Evolutionary conservation across 768 basidiomycete genomes (phyloP).

Genomic region (Pleurotus platypus): DNA sequence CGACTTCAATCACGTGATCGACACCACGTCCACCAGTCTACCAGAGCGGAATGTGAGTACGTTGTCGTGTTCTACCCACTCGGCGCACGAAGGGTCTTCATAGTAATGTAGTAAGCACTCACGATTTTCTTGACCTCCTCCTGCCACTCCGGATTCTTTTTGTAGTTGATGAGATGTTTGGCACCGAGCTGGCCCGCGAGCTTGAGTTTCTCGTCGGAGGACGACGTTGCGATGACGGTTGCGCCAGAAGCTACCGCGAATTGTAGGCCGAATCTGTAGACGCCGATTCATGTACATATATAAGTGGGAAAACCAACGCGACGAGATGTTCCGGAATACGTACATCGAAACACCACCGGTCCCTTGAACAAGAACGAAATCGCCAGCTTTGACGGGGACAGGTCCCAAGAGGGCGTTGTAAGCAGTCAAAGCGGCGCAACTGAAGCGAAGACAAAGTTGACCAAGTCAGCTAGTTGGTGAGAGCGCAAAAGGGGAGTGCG

Average conservation of each 20-base stretch:
- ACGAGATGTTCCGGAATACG: conserved; percentile 7
- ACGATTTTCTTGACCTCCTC: conserved; percentile 43
- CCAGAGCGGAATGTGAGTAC: not conserved
- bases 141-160: conserved; percentile 54
- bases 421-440: conserved; percentile 60
- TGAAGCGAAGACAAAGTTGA: conserved; percentile 12
- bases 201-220: conserved; percentile 60
- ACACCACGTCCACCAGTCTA: conserved; percentile 37
- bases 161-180: conserved; percentile 60
- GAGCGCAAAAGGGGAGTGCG: not conserved
- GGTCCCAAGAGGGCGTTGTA: conserved; percentile 55
- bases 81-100: conserved; percentile 9
- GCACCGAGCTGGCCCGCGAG: conserved; percentile 48
- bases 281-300: not conserved
- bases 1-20: conserved; percentile 36
- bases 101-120: not conserved
- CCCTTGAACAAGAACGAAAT: conserved; percentile 54
- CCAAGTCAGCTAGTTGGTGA: not conserved
- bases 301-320: not conserved
- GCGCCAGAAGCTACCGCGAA: conserved; percentile 63
- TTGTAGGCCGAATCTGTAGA: conserved; percentile 49
- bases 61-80: not conserved
- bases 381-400: conserved; percentile 50
- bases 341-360: conserved; percentile 57
- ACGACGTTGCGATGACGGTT: conserved; percentile 63